Evolutionary conservation across 1,284 basidiomycete species (phyloP).

Genomic region (Trametes pubescens): DNA sequence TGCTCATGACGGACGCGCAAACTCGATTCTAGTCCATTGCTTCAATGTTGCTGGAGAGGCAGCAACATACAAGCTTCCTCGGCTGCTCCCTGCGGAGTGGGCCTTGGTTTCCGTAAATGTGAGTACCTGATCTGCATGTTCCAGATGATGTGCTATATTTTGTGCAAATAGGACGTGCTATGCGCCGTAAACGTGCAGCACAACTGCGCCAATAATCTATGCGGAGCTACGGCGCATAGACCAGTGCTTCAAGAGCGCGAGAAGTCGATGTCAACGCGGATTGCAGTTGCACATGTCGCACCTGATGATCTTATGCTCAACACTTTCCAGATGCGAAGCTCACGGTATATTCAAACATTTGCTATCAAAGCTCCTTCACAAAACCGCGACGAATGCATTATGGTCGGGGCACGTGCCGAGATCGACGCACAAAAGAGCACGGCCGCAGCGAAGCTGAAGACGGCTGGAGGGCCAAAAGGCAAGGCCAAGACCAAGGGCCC

Average conservation of each 20-base stretch:
- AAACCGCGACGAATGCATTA: not conserved
- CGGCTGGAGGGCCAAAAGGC: too few relatives aligned
- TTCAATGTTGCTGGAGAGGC: not conserved
- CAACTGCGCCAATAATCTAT: not conserved
- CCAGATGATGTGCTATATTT: not conserved
- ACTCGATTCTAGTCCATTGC: not conserved
- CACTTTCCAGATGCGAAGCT: constrained; percentile 3
- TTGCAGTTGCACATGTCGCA: not conserved
- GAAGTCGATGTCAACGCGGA: not conserved
- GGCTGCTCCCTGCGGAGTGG: not conserved
- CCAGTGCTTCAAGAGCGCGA: not conserved
- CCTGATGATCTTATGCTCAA: not conserved
- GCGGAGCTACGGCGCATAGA: not conserved
- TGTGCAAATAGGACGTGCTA: not conserved
- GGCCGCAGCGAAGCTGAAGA: too few relatives aligned
- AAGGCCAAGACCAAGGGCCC: not conserved
- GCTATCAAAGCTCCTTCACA: not conserved
- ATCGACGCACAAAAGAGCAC: not conserved
- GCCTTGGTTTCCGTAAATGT: not conserved
- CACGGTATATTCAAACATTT: not conserved
- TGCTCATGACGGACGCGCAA: not conserved
- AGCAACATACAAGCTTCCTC: not conserved
- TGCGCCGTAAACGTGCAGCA: constrained; percentile 4
- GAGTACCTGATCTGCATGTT: not conserved
- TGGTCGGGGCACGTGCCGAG: not conserved